Base-by-base conservation (phyloP, 2,329 filamentous ascomycete species). In the Ophiosphaerella herpotricha region DNA sequence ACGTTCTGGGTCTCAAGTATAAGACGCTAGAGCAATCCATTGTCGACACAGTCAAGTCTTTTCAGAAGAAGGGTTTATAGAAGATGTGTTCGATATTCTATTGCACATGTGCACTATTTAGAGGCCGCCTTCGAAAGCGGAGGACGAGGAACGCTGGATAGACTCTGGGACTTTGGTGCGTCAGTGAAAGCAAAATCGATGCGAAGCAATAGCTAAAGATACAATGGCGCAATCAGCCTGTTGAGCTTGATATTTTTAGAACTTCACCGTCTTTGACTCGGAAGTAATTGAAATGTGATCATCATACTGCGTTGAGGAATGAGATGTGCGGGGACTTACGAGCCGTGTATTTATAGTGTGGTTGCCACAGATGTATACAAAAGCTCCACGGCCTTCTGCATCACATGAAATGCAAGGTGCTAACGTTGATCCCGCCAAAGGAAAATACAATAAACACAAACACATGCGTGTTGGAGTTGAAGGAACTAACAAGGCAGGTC, bases 1-100 rank as follows among this genome's bases (percentile, higher is more conserved):
- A 82, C 44, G 60, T 88, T 0, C 60, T 90, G 39, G 85, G 84
- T 0, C 57, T 89, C 21, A 76, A 84, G 62, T 89, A 85, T 63
- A 82, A 67, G 51, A 69, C 71, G 0, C 72, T 90, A 36, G 80
- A 87, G 64, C 74, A 83, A 64, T 82, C 78, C 43, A 79, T 89
- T 46, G 71, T 77, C 16, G 86, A 88, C 71, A 81, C 83, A 5
- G 83, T 87, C 14, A 83, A 83, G 72, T 86, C 82, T 29, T 70
- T 91, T 62, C 80, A 87, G 66, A 74, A 72, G 33, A 78, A 81
- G 39, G 79, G 79, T 0, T 74, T 77, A 43, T 80, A 71, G 31
- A 24, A 9, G 16, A 18, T 5, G 21, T 24, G 9, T 14, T 21
- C 2, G 16, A 21, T 14, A 48, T 58, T 54, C 50, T 43, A 53